Base-by-base conservation (phyloP, 805 yeast species). In the Diddensiella santjacobensis region DNA sequence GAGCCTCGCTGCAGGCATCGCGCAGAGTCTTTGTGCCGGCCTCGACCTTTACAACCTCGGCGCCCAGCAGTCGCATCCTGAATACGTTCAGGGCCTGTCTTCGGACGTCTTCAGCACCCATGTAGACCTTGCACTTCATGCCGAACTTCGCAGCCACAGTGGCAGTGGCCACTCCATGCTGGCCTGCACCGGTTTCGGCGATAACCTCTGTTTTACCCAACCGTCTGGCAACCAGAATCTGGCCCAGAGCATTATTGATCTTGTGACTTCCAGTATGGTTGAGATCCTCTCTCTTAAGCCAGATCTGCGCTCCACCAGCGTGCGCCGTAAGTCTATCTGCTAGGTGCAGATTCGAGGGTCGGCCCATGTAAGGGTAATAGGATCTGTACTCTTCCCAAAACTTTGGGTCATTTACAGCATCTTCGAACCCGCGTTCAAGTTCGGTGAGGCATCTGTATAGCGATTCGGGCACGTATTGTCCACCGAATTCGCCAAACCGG, bases 21-120 rank as follows among this genome's bases (percentile, higher is more conserved):
- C 99, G 83, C 66, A 93, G 77, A 29, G 99, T 93, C 67, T 84
- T 78, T 20, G 99, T 91, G 69, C 99, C 99, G 63, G 87, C 87
- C 38, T 86, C 83, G 46, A 93, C 97, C 29, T 96, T 84, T 54
- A 91, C 80, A 50, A 93, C 99, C 47, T 86, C 83, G 36, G 99
- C 99, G 58, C 99, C 99, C 53, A 93, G 74, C 42, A 93, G 84
- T 68, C 88, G 79, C 96, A 93, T 93, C 74, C 99, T 81, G 77
- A 93, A 93, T 35, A 93, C 99, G 63, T 93, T 93, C 57, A 93
- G 75, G 11, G 99, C 97, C 76, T 93, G 99, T 71, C 99, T 87
- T 68, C 96, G 84, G 39, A 87, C 96, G 72, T 93, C 99, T 71
- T 93, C 99, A 40, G 98, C 98, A 54, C 99, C 99, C 99, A 93